Base-by-base conservation (phyloP, 2,329 filamentous ascomycete species). In the Westerdykella aurantiaca region DNA sequence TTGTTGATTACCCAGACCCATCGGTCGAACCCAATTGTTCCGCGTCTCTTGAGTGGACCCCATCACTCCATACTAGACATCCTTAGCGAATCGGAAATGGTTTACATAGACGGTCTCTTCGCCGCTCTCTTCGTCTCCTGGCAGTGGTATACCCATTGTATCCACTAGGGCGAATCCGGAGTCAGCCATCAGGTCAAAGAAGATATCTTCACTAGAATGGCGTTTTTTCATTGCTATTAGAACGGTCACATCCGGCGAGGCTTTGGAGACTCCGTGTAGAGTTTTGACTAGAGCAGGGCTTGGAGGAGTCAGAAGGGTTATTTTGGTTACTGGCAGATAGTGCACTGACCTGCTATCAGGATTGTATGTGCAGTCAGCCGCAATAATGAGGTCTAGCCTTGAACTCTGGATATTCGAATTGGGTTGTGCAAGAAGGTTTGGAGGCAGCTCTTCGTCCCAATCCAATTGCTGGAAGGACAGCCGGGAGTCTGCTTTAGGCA, bases 301-400 rank as follows among this genome's bases (percentile, higher is more conserved):
- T 14, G 46, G 14, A 22, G 23, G 22, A 16, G 9, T 25, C 21
- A 39, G 11, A 34, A 31, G 31, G 33, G 23, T 11, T 18, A 22
- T 5, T 23, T 18, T 38, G n/a, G 5, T 17, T 10, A 22, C 5
- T 34, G 14, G 25, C 17, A 9, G 11, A 21, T 18, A 33, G 14
- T 34, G 12, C 22, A 39, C 53, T 29, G 45, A 65, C 62, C 61
- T 64, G 56, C 79, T 83, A 54, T 85, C 82, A 13, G 77, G 71
- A 60, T 87, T 87, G 66, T 88, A 88, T 1, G 83, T 87, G 64
- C 84, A 87, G 60, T 88, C 84, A 2, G 82, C 81, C 1, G 85
- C 76, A 4, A 86, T 60, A 17, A 86, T 72, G 29, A 87, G 56
- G 59, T 85, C 78, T 54, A 79, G 5, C n/a, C 9, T 14, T 14